Conservation (phyloP, 2,329 filamentous ascomycete species). For the Coniochaeta sp. region DNA sequence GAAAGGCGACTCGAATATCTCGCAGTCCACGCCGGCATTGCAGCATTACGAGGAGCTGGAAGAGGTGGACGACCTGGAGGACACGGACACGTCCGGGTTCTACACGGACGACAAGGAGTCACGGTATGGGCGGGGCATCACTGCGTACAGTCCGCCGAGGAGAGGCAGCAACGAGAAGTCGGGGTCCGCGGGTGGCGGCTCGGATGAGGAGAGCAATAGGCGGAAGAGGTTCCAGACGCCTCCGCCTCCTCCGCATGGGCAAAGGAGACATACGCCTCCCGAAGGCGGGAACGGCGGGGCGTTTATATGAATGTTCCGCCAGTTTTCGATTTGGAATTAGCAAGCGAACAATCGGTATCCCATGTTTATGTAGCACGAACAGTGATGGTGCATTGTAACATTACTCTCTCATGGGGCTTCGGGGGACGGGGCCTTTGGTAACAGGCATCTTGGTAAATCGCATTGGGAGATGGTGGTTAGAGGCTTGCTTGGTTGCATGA, state of each 20-base stretch:
- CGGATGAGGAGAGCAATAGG: constrained; percentile 13
- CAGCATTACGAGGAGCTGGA: constrained; percentile 23
- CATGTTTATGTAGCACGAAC: not conserved
- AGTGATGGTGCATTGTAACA: not conserved
- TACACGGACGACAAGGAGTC: constrained; percentile 20
- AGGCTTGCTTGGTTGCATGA: not conserved
- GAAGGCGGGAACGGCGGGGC: constrained; percentile 12
- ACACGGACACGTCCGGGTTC: constrained; percentile 22
- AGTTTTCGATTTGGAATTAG: not conserved
- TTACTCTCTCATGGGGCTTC: too few relatives aligned
- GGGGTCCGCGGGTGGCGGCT: constrained; percentile 1
- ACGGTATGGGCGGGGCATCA: constrained; percentile 35
- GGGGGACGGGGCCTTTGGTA: not conserved
- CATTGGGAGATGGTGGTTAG: not conserved
- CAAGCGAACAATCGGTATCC: constrained; percentile 1
- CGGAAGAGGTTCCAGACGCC: constrained; percentile 5
- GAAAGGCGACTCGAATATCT: constrained; percentile 63
- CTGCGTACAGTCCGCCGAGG: constrained; percentile 22
- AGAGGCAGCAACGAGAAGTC: constrained; percentile 18
- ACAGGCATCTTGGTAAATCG: too few relatives aligned
- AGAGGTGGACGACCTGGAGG: constrained; percentile 21
- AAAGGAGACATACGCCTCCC: constrained; percentile 9
- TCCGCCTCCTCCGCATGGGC: constrained; percentile 8
- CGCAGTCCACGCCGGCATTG: constrained; percentile 24
- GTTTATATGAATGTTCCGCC: constrained; percentile 13